Percentiles rank a stretch among this genome's conserved stretches.
Conservation (phyloP, 257 asterid genomes). For the Linderniella brevidens region DNA sequence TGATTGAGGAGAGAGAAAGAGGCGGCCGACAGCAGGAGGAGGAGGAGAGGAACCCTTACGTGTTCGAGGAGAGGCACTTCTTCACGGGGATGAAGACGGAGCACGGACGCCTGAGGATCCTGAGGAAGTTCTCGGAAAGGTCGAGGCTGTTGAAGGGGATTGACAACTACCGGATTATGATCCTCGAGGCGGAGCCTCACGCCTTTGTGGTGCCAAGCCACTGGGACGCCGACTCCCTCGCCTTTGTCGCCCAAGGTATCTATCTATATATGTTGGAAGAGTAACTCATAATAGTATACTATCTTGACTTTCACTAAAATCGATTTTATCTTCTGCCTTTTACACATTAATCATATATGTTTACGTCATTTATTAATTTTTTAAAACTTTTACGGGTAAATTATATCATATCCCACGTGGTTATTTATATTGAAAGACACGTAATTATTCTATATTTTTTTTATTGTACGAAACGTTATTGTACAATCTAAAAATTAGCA, state of each 20-base stretch:
- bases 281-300: too few relatives aligned
- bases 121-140: conserved; percentile 38
- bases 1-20: background rate
- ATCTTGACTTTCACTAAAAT: too few relatives aligned
- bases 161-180: conserved; percentile 33
- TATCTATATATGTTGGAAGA: background rate
- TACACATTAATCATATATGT: too few relatives aligned
- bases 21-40: background rate
- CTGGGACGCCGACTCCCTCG: conserved; percentile 40
- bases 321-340: too few relatives aligned
- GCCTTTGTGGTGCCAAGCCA: conserved; percentile 48
- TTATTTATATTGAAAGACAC: too few relatives aligned
- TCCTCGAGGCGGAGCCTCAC: conserved; percentile 53
- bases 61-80: conserved; percentile 44
- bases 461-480: too few relatives aligned
- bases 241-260: conserved; percentile 40
- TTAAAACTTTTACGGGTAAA: too few relatives aligned
- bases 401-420: too few relatives aligned
- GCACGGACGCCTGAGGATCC: conserved; percentile 42
- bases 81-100: conserved; percentile 19
- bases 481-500: too few relatives aligned
- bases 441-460: too few relatives aligned
- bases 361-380: too few relatives aligned
- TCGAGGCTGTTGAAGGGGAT: conserved; percentile 41
- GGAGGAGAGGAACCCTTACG: conserved; percentile 21